A percentile compares a stretch with the other conserved stretches of the same genome.
Evolutionary conservation across 2,329 filamentous ascomycete genomes (phyloP).

Genomic region (Tolypocladium ovalisporum): DNA sequence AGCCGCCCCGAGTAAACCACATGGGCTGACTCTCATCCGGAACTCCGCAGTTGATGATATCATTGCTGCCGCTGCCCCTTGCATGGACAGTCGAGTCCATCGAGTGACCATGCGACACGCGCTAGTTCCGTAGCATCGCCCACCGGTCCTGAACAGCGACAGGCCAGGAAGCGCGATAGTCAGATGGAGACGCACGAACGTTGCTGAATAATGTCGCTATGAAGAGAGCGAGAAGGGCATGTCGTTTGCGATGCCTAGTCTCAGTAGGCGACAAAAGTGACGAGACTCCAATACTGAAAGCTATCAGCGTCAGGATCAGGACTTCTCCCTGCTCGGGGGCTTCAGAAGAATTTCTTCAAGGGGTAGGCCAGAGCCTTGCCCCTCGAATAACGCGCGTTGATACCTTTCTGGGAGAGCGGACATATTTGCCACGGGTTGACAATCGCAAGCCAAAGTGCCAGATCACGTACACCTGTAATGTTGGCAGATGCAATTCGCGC

Average conservation of each 20-base stretch:
- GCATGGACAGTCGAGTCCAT: background rate
- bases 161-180: background rate
- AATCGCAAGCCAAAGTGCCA: too few species aligned
- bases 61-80: background rate
- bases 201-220: background rate
- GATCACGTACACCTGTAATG: too few species aligned
- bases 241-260: background rate
- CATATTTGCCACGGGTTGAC: too few species aligned
- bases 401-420: too few species aligned
- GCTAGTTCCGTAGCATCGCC: background rate
- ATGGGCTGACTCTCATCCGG: background rate
- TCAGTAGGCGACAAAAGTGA: background rate
- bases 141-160: background rate
- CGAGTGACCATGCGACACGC: background rate
- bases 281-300: background rate
- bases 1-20: background rate
- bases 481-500: too few species aligned
- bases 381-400: too few species aligned
- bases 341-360: too few species aligned
- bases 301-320: background rate
- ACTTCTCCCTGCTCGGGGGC: too few species aligned
- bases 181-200: background rate
- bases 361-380: too few species aligned
- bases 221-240: background rate
- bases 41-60: background rate